Evolutionary conservation across 2,329 filamentous ascomycete species (phyloP), one percentile per base, ranked within the genome.

Genomic region (Graphiopsis chlorocephala): DNA sequence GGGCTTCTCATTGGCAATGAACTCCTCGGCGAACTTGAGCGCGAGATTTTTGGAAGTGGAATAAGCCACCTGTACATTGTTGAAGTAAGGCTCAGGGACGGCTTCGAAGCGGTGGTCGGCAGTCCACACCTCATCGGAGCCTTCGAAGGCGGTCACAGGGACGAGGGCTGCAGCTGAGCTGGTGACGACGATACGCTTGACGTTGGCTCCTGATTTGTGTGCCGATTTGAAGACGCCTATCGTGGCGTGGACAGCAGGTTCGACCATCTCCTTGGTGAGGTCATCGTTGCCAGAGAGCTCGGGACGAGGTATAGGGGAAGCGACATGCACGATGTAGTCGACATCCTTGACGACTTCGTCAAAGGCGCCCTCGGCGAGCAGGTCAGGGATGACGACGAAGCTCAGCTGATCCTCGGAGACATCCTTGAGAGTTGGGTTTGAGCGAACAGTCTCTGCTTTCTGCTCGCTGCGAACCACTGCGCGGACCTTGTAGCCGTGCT

Each of bases 151-250:
- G 7, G 42, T 12, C 3, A 64, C 28, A 3, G 61, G 61, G 11
- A 64, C 62, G 23, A 64, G 29, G 20, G 47, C 45, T 5, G 63
- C 63, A 2, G 31, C 55, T 1, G 63, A 60, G 28, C 45, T 53
- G n/a, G 80, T 81, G 55, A 82, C 77, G 20, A 81, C 75, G 11
- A 82, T 68, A 11, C 76, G 74, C 61, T 75, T 72, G 14, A 82
- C 72, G 17, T 26, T 28, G 0, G 68, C 72, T 0, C 70, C 65
- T 2, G 64, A 64, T 55, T 75, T 76, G 20, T 71, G 57, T 1
- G 79, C 79, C 0, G 78, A 73, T 25, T 75, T 64, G 2, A 82
- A 71, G 11, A 81, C 75, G 4, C 71, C 70, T 1, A 72, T 55
- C 0, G 77, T 80, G n/a, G 76, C 77, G 38, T 74, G 71, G 33